A percentile compares a stretch with the other conserved stretches of the same genome.
These are phyloP conservation scores for Solanum lycopersicoides DNA, from an alignment of 257 asterid genomes.

Conservation along the genomic window DNA sequence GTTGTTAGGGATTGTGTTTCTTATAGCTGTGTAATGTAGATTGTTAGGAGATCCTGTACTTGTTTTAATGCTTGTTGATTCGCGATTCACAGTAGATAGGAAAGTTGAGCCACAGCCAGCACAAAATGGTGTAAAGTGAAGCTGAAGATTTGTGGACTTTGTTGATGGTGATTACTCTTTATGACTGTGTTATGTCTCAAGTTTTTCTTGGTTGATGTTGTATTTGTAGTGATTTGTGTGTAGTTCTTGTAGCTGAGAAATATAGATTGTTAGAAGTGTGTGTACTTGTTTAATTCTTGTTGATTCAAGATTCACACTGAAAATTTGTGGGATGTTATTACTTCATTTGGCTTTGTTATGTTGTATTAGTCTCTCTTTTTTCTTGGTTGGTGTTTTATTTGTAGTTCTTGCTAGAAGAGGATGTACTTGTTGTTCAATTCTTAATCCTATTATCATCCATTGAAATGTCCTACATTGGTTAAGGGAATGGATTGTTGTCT, in stretches of 20 bases:
- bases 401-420: not conserved
- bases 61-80: not conserved
- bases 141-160: constrained; percentile 1
- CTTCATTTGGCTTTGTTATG: not conserved
- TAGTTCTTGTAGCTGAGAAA: not conserved
- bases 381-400: not conserved
- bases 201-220: not conserved
- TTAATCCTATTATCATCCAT: not conserved
- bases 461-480: not conserved
- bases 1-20: not conserved
- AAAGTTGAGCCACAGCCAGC: constrained; percentile 46
- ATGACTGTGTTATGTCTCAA: not conserved
- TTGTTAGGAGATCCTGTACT: not conserved
- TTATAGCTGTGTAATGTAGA: not conserved
- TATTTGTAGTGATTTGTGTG: not conserved
- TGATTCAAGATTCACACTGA: not conserved
- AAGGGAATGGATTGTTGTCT: not conserved
- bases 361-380: not conserved
- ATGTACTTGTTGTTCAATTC: not conserved
- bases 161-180: not conserved
- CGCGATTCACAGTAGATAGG: constrained; percentile 5
- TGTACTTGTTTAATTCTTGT: not conserved
- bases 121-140: constrained; percentile 18
- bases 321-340: not conserved
- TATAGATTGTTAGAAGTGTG: not conserved